Base-by-base conservation (phyloP, 148 eudicot species). In the Nepenthes gracilis region DNA sequence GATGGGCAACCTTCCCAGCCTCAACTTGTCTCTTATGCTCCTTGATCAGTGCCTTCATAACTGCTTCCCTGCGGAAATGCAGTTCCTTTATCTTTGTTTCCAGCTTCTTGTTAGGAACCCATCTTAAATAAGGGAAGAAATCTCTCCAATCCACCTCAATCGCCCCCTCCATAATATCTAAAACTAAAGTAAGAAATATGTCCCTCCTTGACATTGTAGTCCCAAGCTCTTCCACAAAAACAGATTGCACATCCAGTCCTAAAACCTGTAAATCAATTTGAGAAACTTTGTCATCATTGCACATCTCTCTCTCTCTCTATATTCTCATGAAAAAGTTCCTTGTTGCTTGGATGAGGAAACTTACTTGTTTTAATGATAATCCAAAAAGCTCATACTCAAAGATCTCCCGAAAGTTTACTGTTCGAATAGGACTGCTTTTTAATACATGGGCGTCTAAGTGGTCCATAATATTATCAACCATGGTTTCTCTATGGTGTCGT, bases 81-180 rank as follows among this genome's bases (percentile, higher is more conserved):
- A 86, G 74, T 13, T 61, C 69, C 51, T 62, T 60, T 1, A 88
- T 74, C 15, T 71, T 88, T 15, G 57, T 37, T 64, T 86, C 96
- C 35, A 93, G 82, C 10, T 61, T 52, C 11, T 62, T 50, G 58
- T 78, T 84, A 2, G 98, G 98, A 64, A 88, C 69, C 98, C 98
- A 93, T 57, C 66, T 72, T 12, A 88, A 71, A 59, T 74, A 82
- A 0, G 98, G 96, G 68, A 88, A 88, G 70, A 93, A 93, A 68
- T 93, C 98, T 76, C 98, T 78, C 98, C 95, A 93, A 60, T 93
- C 98, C 37, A 86, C 91, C 36, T 86, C 87, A 53, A 88, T 89
- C 33, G 91, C 96, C 36, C 94, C 91, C 66, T 76, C 81, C 91
- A 88, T 79, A 68, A 82, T 85, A 54, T 86, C 98, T 14, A 63